Evolutionary conservation across 139 green algal genomes (phyloP).

Genomic region (Picochlorum sp.): DNA sequence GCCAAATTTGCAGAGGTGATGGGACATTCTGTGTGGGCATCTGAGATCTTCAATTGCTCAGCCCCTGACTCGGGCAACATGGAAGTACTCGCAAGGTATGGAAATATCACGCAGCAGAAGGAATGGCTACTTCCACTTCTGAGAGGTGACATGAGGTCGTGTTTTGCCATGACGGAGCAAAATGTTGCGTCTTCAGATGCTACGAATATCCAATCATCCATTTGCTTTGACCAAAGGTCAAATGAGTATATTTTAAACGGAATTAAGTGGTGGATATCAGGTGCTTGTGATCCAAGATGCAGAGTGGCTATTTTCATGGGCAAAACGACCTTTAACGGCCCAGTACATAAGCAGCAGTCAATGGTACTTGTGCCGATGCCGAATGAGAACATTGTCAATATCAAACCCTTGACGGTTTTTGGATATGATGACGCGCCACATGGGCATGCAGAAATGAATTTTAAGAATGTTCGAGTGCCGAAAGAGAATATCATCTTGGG

Average conservation of each 20-base stretch:
- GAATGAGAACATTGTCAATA: slow-evolving; percentile 55
- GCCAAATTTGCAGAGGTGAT: slow-evolving; percentile 65
- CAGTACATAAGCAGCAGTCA: slow-evolving; percentile 75
- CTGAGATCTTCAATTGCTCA: slow-evolving; percentile 97
- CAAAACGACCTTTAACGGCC: slow-evolving; percentile 53
- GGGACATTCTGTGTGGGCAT: slow-evolving; percentile 58
- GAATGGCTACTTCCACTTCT: slow-evolving; percentile 90
- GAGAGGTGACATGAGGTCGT: slow-evolving; percentile 74
- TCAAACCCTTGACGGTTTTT: slow-evolving; percentile 55
- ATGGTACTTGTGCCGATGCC: slow-evolving; percentile 92
- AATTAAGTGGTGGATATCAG: slow-evolving; percentile 96
- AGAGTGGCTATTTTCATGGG: slow-evolving; percentile 93
- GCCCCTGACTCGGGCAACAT: slow-evolving; percentile 99
- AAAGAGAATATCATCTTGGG: slow-evolving; percentile 55
- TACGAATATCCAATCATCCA: slow-evolving; percentile 86
- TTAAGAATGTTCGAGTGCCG: slow-evolving; percentile 65
- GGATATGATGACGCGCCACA: slow-evolving; percentile 94
- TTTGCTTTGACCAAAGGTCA: neutral
- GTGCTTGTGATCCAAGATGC: slow-evolving; percentile 74
- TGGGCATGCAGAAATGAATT: slow-evolving; percentile 87
- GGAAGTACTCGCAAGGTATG: slow-evolving; percentile 85
- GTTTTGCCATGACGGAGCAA: slow-evolving; percentile 99
- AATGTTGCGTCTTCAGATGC: slow-evolving; percentile 90
- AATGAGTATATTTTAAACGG: slow-evolving; percentile 55
- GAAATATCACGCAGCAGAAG: slow-evolving; percentile 70